Base-by-base conservation (phyloP, 139 green algal species). In the Micromonas pusilla region DNA sequence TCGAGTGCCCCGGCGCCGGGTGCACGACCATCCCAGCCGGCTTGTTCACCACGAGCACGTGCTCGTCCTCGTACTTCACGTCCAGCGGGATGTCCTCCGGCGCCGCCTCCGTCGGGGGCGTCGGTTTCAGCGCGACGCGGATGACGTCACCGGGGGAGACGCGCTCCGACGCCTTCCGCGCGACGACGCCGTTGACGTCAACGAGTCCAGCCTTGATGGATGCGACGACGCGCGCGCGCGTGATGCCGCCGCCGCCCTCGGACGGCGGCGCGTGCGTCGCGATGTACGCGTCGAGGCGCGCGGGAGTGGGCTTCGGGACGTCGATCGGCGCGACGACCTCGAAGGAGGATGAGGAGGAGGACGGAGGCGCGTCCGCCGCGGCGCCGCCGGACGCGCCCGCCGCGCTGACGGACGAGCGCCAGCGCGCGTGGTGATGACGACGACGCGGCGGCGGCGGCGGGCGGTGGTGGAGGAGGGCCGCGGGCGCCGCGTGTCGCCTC, bases 41-140 rank as follows among this genome's bases (percentile, higher is more conserved):
- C 85, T 99, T 99, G 88, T 98, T 94, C 26, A 99, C 77, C 0
- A 99, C 93, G 0, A 98, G 78, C 19, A 98, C 32, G 78, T 95
- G 77, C 0, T 91, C 88, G 79, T 99, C 95, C 78, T 99, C 93
- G 72, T 92, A 96, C 2, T 96, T 82, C 1, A 98, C 83, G 37
- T 96, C 85, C 53, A 98, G 80, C 0, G 91, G 89, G 4, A 98
- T 93, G 52, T 86, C 81, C 84, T 96, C 86, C 0, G 91, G 91
- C 2, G 36, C 37, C 65, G 86, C 92, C 66, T 88, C 81, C n/a
- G 90, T 66, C 9, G 88, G 45, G 9, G 45, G 45, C 45, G 45
- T 23, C 45, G 45, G 9, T 9, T 23, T 16, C 9, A 57, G 9
- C 45, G 9, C 45, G 9, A 9, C 45, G 45, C 45, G 16, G 16